Evolutionary conservation across 495 filamentous ascomycete genomes (phyloP).

Genomic region (Podospora tetraspora): DNA sequence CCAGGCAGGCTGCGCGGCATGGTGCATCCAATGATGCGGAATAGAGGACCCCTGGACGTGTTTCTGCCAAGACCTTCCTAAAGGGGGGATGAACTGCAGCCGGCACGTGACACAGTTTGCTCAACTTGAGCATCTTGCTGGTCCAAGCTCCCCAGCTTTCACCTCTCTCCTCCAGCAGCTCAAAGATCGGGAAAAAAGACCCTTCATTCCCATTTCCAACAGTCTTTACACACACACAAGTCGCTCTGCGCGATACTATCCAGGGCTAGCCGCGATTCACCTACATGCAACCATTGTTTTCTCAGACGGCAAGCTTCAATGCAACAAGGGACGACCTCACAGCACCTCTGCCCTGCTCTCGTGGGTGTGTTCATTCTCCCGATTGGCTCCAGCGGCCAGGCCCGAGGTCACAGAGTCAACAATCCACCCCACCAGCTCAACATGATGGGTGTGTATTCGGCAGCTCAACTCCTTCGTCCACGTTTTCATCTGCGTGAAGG

Average conservation of each 20-base stretch:
- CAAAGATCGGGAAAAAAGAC: neutral
- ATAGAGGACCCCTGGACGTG: neutral
- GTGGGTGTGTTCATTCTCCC: slow-evolving; percentile 20
- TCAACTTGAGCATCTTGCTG: neutral
- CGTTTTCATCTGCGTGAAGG: neutral
- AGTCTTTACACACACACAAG: neutral
- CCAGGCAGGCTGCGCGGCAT: neutral
- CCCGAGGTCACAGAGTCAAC: neutral
- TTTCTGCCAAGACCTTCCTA: neutral
- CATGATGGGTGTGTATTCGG: neutral
- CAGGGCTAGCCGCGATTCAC: neutral
- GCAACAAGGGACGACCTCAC: slow-evolving; percentile 5
- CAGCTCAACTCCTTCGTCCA: neutral
- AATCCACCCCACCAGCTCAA: slow-evolving; percentile 8
- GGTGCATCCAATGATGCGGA: slow-evolving; percentile 1
- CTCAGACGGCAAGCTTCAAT: neutral
- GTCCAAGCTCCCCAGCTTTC: neutral
- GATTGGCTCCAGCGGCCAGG: slow-evolving; percentile 15
- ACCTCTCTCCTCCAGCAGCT: neutral
- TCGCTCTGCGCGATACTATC: neutral
- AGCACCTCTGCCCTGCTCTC: slow-evolving; percentile 13
- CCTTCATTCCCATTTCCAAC: neutral
- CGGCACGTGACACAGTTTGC: neutral
- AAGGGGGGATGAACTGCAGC: neutral
- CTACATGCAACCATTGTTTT: neutral